Percentiles rank a stretch among this genome's conserved stretches.
Evolutionary conservation across 1,139 yeast genomes (phyloP).

Genomic region (Diutina siamensis): DNA sequence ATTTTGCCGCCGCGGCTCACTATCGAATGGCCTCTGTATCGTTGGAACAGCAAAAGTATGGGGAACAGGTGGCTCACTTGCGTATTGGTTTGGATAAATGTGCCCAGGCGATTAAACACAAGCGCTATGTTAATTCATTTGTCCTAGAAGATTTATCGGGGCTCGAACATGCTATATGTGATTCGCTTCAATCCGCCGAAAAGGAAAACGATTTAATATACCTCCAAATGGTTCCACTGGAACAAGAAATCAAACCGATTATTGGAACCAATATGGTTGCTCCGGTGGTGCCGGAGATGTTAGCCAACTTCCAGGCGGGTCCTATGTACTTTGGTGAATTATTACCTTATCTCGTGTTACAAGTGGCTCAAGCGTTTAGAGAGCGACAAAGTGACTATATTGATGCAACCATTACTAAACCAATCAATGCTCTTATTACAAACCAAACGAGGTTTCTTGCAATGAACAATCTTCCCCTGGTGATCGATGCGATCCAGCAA

Average conservation of each 20-base stretch:
- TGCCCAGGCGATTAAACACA: constrained; percentile 25
- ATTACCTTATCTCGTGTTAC: constrained; percentile 56
- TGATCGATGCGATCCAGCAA: constrained; percentile 50
- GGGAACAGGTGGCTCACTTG: constrained; percentile 58
- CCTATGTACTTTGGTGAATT: constrained; percentile 38
- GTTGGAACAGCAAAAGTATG: constrained; percentile 43
- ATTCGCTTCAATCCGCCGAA: constrained; percentile 45
- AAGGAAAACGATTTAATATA: constrained; percentile 77
- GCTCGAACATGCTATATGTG: constrained; percentile 31
- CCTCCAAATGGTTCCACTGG: constrained; percentile 49
- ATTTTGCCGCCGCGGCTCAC: constrained; percentile 62
- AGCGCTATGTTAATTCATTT: constrained; percentile 29
- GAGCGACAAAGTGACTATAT: constrained; percentile 54
- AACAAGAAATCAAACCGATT: constrained; percentile 29
- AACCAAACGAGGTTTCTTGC: constrained; percentile 33
- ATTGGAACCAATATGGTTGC: constrained; percentile 48
- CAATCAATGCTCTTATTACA: constrained; percentile 39
- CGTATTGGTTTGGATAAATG: constrained; percentile 22
- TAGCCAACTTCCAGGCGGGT: constrained; percentile 10
- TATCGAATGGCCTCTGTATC: constrained; percentile 46
- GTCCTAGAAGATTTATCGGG: constrained; percentile 41
- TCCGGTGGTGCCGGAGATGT: constrained; percentile 26
- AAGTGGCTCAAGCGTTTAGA: constrained; percentile 55
- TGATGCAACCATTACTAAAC: constrained; percentile 36
- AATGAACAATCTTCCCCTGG: constrained; percentile 44